These are phyloP conservation scores for Crithidia thermophila DNA, from an alignment of 208 protist species.

Conservation along the genomic window DNA sequence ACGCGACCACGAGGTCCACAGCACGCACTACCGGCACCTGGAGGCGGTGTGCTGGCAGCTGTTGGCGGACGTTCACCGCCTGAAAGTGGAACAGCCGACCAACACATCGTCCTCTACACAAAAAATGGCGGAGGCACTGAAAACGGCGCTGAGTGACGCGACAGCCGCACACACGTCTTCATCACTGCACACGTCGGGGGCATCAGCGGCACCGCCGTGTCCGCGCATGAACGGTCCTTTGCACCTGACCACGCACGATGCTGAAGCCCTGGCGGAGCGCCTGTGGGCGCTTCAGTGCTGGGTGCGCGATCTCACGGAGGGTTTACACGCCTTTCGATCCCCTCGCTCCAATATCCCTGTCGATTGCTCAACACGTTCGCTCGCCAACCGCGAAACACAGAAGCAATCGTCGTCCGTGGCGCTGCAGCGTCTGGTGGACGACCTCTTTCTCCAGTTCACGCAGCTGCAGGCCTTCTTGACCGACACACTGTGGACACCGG, in stretches of 20 bases:
- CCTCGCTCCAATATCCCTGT: not conserved
- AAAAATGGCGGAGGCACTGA: not conserved
- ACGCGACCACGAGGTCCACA: conserved; percentile 3
- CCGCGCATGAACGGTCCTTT: not conserved
- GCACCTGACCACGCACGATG: not conserved
- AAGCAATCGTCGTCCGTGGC: not conserved
- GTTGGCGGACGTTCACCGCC: not conserved
- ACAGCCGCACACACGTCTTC: not conserved
- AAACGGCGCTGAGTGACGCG: not conserved
- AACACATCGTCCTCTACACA: not conserved
- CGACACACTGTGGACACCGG: conserved; percentile 9
- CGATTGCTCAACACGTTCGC: too few relatives aligned
- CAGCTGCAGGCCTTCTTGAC: conserved; percentile 29
- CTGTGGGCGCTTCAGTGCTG: conserved; percentile 15
- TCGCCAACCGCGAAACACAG: too few relatives aligned
- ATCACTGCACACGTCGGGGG: not conserved
- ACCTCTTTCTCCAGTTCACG: conserved; percentile 20
- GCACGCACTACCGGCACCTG: conserved; percentile 7
- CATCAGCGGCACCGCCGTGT: too few relatives aligned
- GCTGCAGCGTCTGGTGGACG: conserved; percentile 22
- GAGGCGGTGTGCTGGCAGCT: conserved; percentile 28
- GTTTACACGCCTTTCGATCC: not conserved
- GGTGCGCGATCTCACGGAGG: conserved; percentile 4
- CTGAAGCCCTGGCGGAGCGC: conserved; percentile 8
- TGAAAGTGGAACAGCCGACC: not conserved